Evolutionary conservation across 257 asterid species (phyloP).

Genomic region (Nicotiana noctiflora): DNA sequence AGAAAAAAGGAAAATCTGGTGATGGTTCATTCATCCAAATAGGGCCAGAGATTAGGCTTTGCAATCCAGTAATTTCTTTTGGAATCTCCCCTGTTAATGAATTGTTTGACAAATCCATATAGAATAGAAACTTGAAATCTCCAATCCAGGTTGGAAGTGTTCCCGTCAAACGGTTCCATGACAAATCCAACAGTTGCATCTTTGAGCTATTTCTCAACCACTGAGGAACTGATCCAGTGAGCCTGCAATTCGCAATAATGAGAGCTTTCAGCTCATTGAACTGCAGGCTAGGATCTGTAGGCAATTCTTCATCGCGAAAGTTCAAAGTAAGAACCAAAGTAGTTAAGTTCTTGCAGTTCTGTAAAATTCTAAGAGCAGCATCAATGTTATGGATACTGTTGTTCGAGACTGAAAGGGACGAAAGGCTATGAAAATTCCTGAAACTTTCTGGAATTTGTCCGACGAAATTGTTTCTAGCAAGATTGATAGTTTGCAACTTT

Average conservation of each 20-base stretch:
- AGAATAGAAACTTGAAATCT: conserved; percentile 49
- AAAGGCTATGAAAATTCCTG: conserved; percentile 48
- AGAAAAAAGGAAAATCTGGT: conserved; percentile 49
- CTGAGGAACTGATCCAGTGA: conserved; percentile 57
- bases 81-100: conserved; percentile 59
- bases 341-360: conserved; percentile 56
- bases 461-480: conserved; percentile 44
- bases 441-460: conserved; percentile 72
- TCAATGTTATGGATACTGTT: conserved; percentile 48
- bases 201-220: conserved; percentile 51
- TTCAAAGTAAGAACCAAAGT: conserved; percentile 59
- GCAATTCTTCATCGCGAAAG: conserved; percentile 47
- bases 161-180: conserved; percentile 64
- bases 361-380: conserved; percentile 45
- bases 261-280: conserved; percentile 49
- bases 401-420: conserved; percentile 60
- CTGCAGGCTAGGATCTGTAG: conserved; percentile 37
- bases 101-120: conserved; percentile 77
- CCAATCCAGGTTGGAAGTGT: conserved; percentile 64
- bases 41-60: conserved; percentile 38
- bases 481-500: conserved; percentile 39
- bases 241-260: conserved; percentile 63
- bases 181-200: conserved; percentile 61
- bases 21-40: conserved; percentile 34
- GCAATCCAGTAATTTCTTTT: conserved; percentile 40